Evolutionary conservation across 2,329 filamentous ascomycete genomes (phyloP), one percentile per base, ranked within the genome.

Genomic region (Dryadomyces quercus-mongolicae): DNA sequence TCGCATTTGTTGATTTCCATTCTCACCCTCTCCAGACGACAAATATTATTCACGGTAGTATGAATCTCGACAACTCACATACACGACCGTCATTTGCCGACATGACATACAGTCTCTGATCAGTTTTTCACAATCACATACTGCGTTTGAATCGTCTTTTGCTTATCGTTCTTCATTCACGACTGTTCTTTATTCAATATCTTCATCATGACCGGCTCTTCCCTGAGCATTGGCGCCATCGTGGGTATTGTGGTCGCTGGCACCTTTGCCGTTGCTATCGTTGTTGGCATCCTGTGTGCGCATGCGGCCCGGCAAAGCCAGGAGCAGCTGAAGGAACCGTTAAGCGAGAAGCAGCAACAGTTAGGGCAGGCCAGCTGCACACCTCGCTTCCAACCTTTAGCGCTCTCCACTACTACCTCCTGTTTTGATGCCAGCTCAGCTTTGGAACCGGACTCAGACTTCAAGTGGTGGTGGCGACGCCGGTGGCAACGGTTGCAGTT

Each of bases 181-280:
- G n/a, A n/a, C n/a, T n/a, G n/a, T n/a, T n/a, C n/a, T n/a, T n/a
- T n/a, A n/a, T 22, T 20, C 4, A 22, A 43, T 34, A 47, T 49
- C 36, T 48, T 47, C 44, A 40, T 34, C 10, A 45, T 20, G 4
- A 20, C 6, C 6, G 7, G 10, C 25, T 2, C 12, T 20, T 16
- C 5, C 3, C 25, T 69, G 40, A 66, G 65, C 3, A 62, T 63
- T n/a, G 66, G 67, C 20, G 64, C 61, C 20, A 62, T 72, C 54
- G 61, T 78, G 38, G 68, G 68, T 53, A 73, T 80, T 53, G 71
- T 71, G 13, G 58, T 81, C 25, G 70, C 70, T 36, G 74, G 74
- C n/a, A 71, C 72, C 16, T 60, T 74, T 2, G 53, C 76, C 7
- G 56, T 78, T 15, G 74, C 75, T 60, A 63, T 69, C 2, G 64